Evolutionary conservation across 2,329 filamentous ascomycete species (phyloP).

Genomic region (Pyrenochaeta sp.): DNA sequence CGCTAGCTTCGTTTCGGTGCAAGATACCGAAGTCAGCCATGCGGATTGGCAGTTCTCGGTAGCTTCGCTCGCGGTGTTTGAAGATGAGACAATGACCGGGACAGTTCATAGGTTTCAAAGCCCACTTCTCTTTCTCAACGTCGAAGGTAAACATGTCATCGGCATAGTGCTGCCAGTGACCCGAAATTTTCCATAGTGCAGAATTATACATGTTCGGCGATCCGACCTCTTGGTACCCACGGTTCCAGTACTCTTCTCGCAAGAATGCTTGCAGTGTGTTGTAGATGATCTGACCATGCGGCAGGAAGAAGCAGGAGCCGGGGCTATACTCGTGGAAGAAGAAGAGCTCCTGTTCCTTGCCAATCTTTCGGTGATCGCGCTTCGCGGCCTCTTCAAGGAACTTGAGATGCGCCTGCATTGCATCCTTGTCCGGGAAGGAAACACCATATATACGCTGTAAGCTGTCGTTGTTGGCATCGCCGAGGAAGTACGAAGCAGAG

Average conservation of each 20-base stretch:
- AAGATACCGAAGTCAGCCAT: conserved; percentile 96
- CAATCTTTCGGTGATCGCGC: conserved; percentile 92
- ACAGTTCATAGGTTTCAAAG: conserved; percentile 98
- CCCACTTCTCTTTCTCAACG: conserved; percentile 84
- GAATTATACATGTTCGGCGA: conserved; percentile 97
- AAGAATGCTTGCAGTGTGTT: conserved; percentile 86
- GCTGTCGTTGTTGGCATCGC: conserved; percentile 91
- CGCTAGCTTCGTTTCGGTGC: conserved; percentile 94
- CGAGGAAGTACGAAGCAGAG: conserved; percentile 88
- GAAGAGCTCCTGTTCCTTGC: conserved; percentile 95
- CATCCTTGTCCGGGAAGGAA: conserved; percentile 96
- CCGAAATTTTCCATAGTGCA: conserved; percentile 90
- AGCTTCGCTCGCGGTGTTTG: conserved; percentile 81
- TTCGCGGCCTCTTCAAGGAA: conserved; percentile 98
- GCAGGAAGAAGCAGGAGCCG: conserved; percentile 90
- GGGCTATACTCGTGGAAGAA: conserved; percentile 96
- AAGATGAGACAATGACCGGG: conserved; percentile 93
- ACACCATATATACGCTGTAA: conserved; percentile 97
- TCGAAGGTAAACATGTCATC: conserved; percentile 95
- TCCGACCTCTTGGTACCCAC: conserved; percentile 93
- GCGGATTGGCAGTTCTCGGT: conserved; percentile 87
- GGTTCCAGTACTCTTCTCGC: conserved; percentile 87
- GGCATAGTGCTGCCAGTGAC: conserved; percentile 91
- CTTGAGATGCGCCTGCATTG: conserved; percentile 90
- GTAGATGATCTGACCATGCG: conserved; percentile 92